Evolutionary conservation across 495 filamentous ascomycete species (phyloP), one percentile per base, ranked within the genome.

Genomic region (Halenospora varia): DNA sequence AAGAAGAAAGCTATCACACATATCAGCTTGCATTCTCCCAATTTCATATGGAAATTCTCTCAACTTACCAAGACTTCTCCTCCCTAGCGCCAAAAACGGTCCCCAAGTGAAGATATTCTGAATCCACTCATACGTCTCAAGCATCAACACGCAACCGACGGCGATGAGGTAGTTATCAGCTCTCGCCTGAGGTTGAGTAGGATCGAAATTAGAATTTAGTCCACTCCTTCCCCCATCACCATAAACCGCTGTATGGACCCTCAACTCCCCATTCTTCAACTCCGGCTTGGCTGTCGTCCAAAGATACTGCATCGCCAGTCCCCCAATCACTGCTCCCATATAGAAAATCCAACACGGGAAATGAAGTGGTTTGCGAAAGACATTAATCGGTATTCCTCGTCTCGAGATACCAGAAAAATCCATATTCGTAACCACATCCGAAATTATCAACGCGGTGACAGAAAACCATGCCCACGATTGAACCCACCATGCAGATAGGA

Each of bases 391-490:
- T 2, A 58, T 26, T 4, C 56, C 56, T 1, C 29, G 25, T n/a
- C 45, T 18, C 2, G 56, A 51, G 6, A 13, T 39, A 19, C 48
- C 23, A 10, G 24, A 47, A 40, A 59, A 59, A 13, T 52, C 48
- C 49, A 59, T 59, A n/a, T 49, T 59, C 10, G 46, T 47, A 9
- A 46, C 26, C 9, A 47, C 29, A 17, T 59, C 56, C 17, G 24
- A n/a, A 10, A 59, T 20, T 3, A 59, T 39, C 8, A 59, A 42
- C 6, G 39, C 56, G 15, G 56, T 53, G 25, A 59, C 53, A 4
- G 48, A 17, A 24, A 47, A 59, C 56, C 56, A 59, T 0, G 49
- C 56, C 56, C 56, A 59, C 1, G 44, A 51, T 24, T 59, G 23
- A 2, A 49, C 47, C 56, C 56, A 59, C 49, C 48, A 59, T 10